Evolutionary conservation across 1,284 basidiomycete genomes (phyloP), one percentile per base, ranked within the genome.

Genomic region (Stereum hirsutum): DNA sequence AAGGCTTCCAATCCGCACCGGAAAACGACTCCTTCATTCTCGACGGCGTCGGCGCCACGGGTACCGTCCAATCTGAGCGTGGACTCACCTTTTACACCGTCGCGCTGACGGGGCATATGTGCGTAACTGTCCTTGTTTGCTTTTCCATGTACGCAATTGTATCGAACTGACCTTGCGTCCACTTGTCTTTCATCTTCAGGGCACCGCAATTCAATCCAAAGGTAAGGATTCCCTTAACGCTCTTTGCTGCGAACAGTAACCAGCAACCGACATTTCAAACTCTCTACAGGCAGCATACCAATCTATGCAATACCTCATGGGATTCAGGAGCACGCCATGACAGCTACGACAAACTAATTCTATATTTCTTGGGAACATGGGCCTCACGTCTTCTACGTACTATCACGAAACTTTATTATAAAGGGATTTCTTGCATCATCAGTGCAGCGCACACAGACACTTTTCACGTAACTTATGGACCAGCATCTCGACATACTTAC

Each of bases 1-100:
- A 88, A 63, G 83, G 84, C 0, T 86, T 86, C 70, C 83, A 79
- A 48, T 75, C 68, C 0, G 77, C 79, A 6, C 83, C 84, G 31
- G 50, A 60, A 23, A 63, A 68, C 17, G 83, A 86, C 50, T 80
- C 72, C 47, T 80, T 87, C 61, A 58, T 85, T 48, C 71, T 87
- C 26, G 78, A 84, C 44, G 76, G 76, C 10, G 66, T 84, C 41
- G 84, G 84, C 36, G 68, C 81, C 4, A 62, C 77, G 12, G 84
- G 84, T 0, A 78, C 63, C 1, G 62, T 71, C 46, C 84, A 87
- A 48, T 67, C 68, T 7, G 83, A 87, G 53, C 75, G 82, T 38
- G 77, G 78, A 10, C 55, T 87, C 48, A 78, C 83, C 0, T 83
- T 76, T 50, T 67, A 68, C 31, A 82, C 86, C 52, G 73, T 86